Evolutionary conservation across 2,329 filamentous ascomycete species (phyloP), one percentile per base, ranked within the genome.

Genomic region (Apiospora hydei): DNA sequence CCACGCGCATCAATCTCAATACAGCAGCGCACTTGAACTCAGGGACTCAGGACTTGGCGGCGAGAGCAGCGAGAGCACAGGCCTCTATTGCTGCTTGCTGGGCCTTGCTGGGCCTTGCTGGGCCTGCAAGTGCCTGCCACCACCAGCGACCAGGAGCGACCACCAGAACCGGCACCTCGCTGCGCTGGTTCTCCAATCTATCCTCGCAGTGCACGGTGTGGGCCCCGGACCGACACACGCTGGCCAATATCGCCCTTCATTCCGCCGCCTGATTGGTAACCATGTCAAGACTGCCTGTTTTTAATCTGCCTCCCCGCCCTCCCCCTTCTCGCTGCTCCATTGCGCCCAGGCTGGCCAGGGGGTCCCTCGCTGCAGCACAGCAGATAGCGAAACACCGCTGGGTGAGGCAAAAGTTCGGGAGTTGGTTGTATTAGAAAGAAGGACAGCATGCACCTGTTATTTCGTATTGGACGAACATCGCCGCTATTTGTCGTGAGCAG

Each of bases 271-370:
- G 53, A 61, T 61, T 61, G 53, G 53, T 61, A 61, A 61, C 53
- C 53, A 38, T 10, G 8, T 38, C 53, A 61, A 41, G 57, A 64
- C 34, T n/a, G 57, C 57, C 41, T 64, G 34, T 41, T 41, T 26
- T 38, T 64, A 64, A 64, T 64, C 30, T 64, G 34, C 57, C 57
- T 64, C 57, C 57, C 57, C 57, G 18, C 57, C 57, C 34, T 41
- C 21, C 57, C 57, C 57, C 57, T 64, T 41, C 57, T 64, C 41
- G 3, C 41, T 64, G 57, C 57, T 57, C 26, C 51, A 57, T 57
- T 57, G 24, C 51, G 26, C 30, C 51, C 51, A 57, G 49, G 11
- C 26, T 10, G 51, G 26, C 57, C 34, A 64, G 34, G 57, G 57
- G 30, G 21, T 41, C 34, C 34, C 34, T 64, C 30, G 57, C 34